Base-by-base conservation (phyloP, 2,329 filamentous ascomycete genomes). In the Epichloe aotearoae region DNA sequence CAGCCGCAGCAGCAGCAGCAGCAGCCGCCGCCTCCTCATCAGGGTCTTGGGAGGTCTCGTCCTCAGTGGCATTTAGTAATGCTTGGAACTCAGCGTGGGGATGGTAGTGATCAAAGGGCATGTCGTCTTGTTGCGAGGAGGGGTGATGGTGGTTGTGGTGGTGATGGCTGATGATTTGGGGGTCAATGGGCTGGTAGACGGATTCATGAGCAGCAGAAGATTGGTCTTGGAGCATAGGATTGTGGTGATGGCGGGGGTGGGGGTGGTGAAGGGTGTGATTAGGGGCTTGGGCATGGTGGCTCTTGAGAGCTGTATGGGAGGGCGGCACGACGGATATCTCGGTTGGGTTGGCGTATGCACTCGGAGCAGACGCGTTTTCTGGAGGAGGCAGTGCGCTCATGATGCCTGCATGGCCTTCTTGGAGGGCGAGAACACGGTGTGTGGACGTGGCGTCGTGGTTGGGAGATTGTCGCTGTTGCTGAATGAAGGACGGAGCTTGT, bases 131-230 rank as follows among this genome's bases (percentile, higher is more conserved):
- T 23, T 42, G 50, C 38, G 33, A 49, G 46, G 37, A 14, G 19
- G 45, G 56, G 48, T 62, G 60, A 51, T 64, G 61, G 46, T 63
- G 60, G 8, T 60, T 59, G 43, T 57, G 62, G 38, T 63, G 59
- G 26, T 67, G 62, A 37, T 63, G 60, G 23, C 66, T 72, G 57
- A 79, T 79, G 50, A 80, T 79, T 56, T 76, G 75, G n/a, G 77
- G 76, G 58, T 80, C 76, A 61, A 80, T 79, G 26, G 76, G 77
- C 49, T 78, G 74, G 59, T 75, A 76, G 23, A 62, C 54, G 8
- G 47, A 23, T 34, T 58, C 53, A 34, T 57, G 59, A 26, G 57
- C 53, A 43, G 49, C 20, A 46, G 49, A 15, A 17, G 62, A 59
- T 46, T 61, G 61, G 36, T 58, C 63, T 15, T 68, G 65, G 12